Evolutionary conservation across 129 eudicot species (phyloP).

Genomic region (Artemisia tridentata): DNA sequence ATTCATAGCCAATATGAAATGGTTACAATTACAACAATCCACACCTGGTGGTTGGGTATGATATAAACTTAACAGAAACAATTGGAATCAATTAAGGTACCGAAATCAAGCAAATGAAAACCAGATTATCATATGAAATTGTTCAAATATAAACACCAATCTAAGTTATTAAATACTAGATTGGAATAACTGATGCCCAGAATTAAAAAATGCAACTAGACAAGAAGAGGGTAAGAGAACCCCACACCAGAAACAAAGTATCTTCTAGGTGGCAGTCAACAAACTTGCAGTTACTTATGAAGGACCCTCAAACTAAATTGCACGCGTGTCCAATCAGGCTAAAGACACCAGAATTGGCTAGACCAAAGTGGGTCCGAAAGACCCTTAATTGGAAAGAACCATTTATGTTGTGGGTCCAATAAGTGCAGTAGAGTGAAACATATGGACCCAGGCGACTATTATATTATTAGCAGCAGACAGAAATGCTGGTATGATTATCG

Average conservation of each 20-base stretch:
- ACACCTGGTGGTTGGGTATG: not conserved
- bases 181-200: constrained; percentile 14
- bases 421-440: constrained; percentile 21
- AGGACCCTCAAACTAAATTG: constrained; percentile 20
- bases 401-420: constrained; percentile 30
- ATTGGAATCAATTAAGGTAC: not conserved
- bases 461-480: constrained; percentile 39
- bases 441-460: constrained; percentile 20
- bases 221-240: constrained; percentile 11
- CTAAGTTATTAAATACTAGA: not conserved
- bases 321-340: constrained; percentile 26
- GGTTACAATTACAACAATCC: not conserved
- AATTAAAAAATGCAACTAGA: not conserved
- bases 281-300: constrained; percentile 26
- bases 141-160: not conserved
- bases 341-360: constrained; percentile 2
- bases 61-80: not conserved
- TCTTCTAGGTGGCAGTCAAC: constrained; percentile 32
- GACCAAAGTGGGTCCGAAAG: constrained; percentile 17
- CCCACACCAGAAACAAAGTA: constrained; percentile 23
- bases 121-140: constrained; percentile 4
- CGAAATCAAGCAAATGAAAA: not conserved
- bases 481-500: constrained; percentile 25
- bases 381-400: constrained; percentile 30
- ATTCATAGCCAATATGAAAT: constrained; percentile 3